Evolutionary conservation across 352 stramenopile genomes (phyloP), one percentile per base, ranked within the genome.

Genomic region (Aphanomyces invadans): DNA sequence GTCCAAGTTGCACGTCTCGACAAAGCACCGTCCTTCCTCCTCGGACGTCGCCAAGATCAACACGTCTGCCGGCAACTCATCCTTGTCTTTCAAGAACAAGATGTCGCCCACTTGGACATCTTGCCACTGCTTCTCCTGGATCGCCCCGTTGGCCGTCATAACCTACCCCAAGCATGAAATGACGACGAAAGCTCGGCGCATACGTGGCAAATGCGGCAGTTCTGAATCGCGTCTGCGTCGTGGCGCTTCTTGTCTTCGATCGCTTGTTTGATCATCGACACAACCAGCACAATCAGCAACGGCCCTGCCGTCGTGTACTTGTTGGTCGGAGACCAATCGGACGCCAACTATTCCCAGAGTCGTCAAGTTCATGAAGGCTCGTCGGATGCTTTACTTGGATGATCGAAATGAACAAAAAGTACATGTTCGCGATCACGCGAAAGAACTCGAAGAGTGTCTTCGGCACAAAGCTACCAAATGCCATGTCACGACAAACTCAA

Each of bases 381-480:
- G 17, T 28, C n/a, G 38, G n/a, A 10, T n/a, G n/a, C n/a, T n/a
- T n/a, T 49, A 86, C 74, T 82, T 98, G 97, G 31, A 98, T 79
- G 57, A 95, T 80, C 1, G 91, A 95, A 65, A 98, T 95, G 49
- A 94, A 73, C 17, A 98, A 70, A 70, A 98, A 98, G 73, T 98
- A 98, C 70, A 96, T 84, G 71, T 98, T 98, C 21, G 87, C 92
- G 71, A 97, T 89, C 53, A 94, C 79, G 29, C 90, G 80, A 74
- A 98, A 98, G 75, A 98, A 96, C 73, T 98, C 89, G 25, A 94
- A 86, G 46, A 97, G 78, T 48, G 89, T 93, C 78, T 97, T 85
- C 11, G 95, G 95, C 5, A 98, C 63, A 72, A 98, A 99, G 52
- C 82, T 97, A 66, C 82, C 46, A 3, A 12, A 57, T n/a, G n/a